These are phyloP conservation scores for Aspergillus eucalypticola DNA, from an alignment of 2,329 filamentous ascomycete species.

Conservation along the genomic window DNA sequence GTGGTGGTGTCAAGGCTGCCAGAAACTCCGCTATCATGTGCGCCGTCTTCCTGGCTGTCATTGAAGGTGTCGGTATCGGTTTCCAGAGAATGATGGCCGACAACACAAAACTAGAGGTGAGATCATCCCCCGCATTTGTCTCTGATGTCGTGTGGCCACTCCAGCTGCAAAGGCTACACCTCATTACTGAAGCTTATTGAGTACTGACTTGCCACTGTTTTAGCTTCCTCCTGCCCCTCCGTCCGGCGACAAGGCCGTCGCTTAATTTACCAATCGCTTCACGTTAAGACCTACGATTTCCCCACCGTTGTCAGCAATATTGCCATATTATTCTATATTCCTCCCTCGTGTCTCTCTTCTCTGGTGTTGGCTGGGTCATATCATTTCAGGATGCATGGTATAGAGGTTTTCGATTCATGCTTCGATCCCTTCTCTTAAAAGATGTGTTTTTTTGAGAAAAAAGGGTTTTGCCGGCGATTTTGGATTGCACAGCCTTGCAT, in stretches of 20 bases:
- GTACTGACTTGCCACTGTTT: neutral
- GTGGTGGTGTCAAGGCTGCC: conserved; percentile 88
- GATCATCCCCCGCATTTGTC: conserved; percentile 16
- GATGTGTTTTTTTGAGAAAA: conserved; percentile 26
- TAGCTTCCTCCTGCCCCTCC: conserved; percentile 42
- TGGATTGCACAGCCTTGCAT: conserved; percentile 30
- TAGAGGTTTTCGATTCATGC: conserved; percentile 34
- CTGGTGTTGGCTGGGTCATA: conserved; percentile 40
- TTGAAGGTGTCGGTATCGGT: conserved; percentile 95
- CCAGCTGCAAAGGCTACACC: neutral
- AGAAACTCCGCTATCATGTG: conserved; percentile 96
- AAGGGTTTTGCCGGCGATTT: conserved; percentile 32
- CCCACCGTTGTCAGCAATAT: conserved; percentile 21
- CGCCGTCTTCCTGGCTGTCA: conserved; percentile 89
- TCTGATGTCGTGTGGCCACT: neutral
- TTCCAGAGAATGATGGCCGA: conserved; percentile 94
- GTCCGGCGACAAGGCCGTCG: conserved; percentile 38
- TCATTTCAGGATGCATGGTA: conserved; percentile 38
- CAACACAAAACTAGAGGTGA: conserved; percentile 77
- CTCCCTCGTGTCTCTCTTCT: conserved; percentile 40
- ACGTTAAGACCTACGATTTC: conserved; percentile 16
- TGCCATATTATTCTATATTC: conserved; percentile 24
- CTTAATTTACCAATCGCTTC: conserved; percentile 27
- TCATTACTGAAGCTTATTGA: neutral
- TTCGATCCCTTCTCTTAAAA: conserved; percentile 29